Evolutionary conservation across 805 yeast species (phyloP).

Genomic region (Candida xiaguanensis): DNA sequence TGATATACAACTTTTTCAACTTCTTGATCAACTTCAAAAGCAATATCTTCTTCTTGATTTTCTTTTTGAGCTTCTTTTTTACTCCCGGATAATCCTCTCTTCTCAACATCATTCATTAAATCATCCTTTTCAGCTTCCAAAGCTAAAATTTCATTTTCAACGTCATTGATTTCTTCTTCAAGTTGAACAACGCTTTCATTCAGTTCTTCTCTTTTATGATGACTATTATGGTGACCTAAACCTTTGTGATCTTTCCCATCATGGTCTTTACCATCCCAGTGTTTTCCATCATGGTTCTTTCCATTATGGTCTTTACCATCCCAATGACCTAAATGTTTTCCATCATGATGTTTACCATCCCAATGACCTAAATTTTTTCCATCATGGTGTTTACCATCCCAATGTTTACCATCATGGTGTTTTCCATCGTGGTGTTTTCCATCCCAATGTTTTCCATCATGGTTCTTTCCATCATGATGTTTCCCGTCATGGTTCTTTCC

Average conservation of each 20-base stretch:
- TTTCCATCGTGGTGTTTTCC: not conserved
- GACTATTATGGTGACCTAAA: too few relatives aligned
- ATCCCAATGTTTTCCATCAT: not conserved
- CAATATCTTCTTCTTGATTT: conserved; percentile 2
- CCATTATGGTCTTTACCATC: not conserved
- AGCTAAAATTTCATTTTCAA: conserved; percentile 1
- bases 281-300: not conserved
- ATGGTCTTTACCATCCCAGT: not conserved
- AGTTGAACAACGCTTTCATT: not conserved
- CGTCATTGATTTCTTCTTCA: not conserved
- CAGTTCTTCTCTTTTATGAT: not conserved
- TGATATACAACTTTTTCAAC: conserved; percentile 1
- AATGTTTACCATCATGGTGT: not conserved
- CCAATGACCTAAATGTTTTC: too few relatives aligned
- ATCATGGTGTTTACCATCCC: not conserved
- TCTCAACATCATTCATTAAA: not conserved
- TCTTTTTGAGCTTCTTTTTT: conserved; percentile 2
- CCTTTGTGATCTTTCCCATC: not conserved
- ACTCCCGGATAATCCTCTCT: conserved; percentile 1
- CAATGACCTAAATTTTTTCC: not conserved
- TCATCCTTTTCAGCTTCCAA: conserved; percentile 3
- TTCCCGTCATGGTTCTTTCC: not conserved
- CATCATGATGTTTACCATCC: not conserved
- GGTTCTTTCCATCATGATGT: not conserved
- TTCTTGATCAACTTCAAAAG: conserved; percentile 2